Percentiles rank a stretch among this genome's conserved stretches.
Evolutionary conservation across 2,329 filamentous ascomycete genomes (phyloP).

Genomic region (Botryotinia calthae): DNA sequence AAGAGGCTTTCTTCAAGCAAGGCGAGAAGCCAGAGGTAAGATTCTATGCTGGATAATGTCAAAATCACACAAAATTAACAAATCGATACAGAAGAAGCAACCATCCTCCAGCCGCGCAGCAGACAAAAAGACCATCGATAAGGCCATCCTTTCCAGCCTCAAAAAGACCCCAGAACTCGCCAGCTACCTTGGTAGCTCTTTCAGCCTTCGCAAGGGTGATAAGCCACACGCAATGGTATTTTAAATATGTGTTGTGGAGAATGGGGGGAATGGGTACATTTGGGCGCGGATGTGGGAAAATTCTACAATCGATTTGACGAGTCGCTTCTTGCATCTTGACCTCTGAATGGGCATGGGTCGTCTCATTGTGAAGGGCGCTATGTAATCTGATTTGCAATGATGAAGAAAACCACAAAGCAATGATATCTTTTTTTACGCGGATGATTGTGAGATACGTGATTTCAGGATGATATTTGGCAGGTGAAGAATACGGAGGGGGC

Average conservation of each 20-base stretch:
- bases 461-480: conserved; percentile 10
- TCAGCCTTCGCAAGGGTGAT: conserved; percentile 99
- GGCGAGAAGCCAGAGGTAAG: conserved; percentile 95
- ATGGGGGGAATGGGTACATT: conserved; percentile 32
- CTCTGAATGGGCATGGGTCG: conserved; percentile 59
- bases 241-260: conserved; percentile 51
- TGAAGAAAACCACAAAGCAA: conserved; percentile 39
- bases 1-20: conserved; percentile 99
- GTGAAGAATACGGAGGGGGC: background rate
- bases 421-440: conserved; percentile 17
- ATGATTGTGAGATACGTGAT: conserved; percentile 7
- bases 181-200: conserved; percentile 91
- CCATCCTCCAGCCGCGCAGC: conserved; percentile 85
- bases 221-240: conserved; percentile 99
- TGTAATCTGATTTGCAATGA: conserved; percentile 42
- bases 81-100: conserved; percentile 81
- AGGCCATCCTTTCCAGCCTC: conserved; percentile 89
- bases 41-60: conserved; percentile 18
- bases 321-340: conserved; percentile 62
- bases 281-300: conserved; percentile 45
- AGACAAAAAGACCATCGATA: conserved; percentile 99
- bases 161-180: conserved; percentile 96
- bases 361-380: conserved; percentile 41
- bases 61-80: background rate
- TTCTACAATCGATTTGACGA: conserved; percentile 47